Percentiles rank a stretch among this genome's conserved stretches.
These are phyloP conservation scores for Plasmodiophora brassicae DNA, from an alignment of 208 protist genomes.

Conservation along the genomic window DNA sequence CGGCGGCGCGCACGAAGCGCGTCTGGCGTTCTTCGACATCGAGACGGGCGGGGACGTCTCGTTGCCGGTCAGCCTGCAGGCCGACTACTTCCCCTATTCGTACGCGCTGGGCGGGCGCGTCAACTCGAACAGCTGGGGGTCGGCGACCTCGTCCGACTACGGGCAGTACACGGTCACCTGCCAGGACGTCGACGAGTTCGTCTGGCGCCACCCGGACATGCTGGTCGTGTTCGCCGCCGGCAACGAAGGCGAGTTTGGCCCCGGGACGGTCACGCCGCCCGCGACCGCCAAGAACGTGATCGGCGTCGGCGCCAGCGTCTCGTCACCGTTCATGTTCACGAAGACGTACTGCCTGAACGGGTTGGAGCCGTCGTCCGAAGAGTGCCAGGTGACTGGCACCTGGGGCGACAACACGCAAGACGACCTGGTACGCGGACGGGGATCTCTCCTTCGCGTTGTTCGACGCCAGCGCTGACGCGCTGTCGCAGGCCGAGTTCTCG, in stretches of 20 bases:
- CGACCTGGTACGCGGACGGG: too few species aligned
- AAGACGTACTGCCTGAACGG: not conserved
- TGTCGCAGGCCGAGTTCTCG: conserved; percentile 4
- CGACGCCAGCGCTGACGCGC: not conserved
- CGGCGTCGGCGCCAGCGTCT: conserved; percentile 9
- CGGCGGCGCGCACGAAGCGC: not conserved
- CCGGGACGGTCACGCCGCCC: not conserved
- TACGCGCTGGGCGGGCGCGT: conserved; percentile 7
- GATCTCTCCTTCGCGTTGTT: not conserved
- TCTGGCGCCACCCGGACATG: conserved; percentile 5
- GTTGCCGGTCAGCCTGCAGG: not conserved
- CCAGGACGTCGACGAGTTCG: conserved; percentile 27
- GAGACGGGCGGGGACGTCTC: not conserved
- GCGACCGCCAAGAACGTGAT: conserved; percentile 33
- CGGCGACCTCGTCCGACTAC: not conserved
- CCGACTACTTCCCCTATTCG: not conserved
- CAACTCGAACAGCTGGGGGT: conserved; percentile 28
- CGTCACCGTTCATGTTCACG: not conserved
- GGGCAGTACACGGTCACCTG: not conserved
- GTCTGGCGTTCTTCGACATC: conserved; percentile 20
- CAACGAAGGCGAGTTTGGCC: not conserved
- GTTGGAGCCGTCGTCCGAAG: too few species aligned
- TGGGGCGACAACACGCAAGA: not conserved
- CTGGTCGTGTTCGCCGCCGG: conserved; percentile 41
- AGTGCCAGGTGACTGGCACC: not conserved